Base-by-base conservation (phyloP, 1,139 yeast genomes). In the Spencermartinsiella ligniputridi region DNA sequence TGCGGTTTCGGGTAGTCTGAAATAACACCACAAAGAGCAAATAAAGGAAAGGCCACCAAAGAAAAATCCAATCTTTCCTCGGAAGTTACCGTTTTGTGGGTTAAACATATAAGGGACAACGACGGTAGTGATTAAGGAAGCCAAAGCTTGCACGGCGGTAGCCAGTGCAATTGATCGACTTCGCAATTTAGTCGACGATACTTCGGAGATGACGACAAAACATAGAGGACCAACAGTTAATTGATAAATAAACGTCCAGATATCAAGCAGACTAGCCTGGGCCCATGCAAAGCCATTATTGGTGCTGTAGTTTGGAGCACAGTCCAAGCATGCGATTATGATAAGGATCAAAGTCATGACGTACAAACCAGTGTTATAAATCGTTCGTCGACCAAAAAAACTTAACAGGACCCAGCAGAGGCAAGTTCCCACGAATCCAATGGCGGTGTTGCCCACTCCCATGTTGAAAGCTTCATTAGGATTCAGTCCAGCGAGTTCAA, bases 31-130 rank as follows among this genome's bases (percentile, higher is more conserved):
- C 15, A 52, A 37, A 5, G 42, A 12, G 16, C 46, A 44, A 18
- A 64, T 15, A 3, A 72, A 47, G 17, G 75, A 66, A 42, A 75
- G 62, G 0, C 75, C 82, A 17, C 74, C 78, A 74, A 76, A 78
- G 55, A 79, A 69, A 56, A 76, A 75, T 1, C 78, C 83, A 13
- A 79, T 69, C 59, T 78, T 78, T 27, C 80, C 83, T 47, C 72
- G 68, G 78, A 79, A 71, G 54, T 76, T 70, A 70, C 79, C 76
- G 9, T 74, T 75, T n/a, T 71, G 68, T 1, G 81, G 78, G 58
- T 77, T 78, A 57, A 79, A 68, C 81, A 79, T 73, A 57, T 76
- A 74, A 13, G 84, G 83, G 44, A 71, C 71, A 27, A 74, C 64
- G 34, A 76, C 63, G 19, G 72, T 54, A 56, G 57, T 66, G 34